Base-by-base conservation (phyloP, 2,329 filamentous ascomycete genomes). In the Leptosphaerulina australis region DNA sequence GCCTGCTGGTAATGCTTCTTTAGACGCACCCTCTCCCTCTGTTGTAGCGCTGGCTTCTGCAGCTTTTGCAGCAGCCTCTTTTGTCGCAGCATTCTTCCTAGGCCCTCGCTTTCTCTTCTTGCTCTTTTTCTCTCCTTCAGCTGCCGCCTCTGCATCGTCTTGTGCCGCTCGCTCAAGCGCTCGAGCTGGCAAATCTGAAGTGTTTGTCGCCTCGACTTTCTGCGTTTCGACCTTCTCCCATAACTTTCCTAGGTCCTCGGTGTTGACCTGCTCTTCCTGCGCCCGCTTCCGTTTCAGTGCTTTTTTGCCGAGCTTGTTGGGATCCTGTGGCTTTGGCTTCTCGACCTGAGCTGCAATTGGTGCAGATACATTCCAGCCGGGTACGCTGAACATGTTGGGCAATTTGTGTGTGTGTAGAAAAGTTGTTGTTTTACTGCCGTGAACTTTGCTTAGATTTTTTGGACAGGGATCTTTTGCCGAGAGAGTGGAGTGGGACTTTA, bases 331-430 rank as follows among this genome's bases (percentile, higher is more conserved):
- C 38, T 68, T 69, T 14, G 69, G 66, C 54, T 66, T 67, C 54
- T 81, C 77, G 14, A 78, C 81, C 74, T 96, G 90, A 22, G 84
- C 75, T 74, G 90, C 91, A 57, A 95, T 83, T 43, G 85, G 83
- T 55, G 87, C 82, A 47, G 90, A 84, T 26, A 97, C 81, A 29
- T 90, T 90, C 92, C 93, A 97, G 62, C 94, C 94, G 66, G 90
- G 89, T 22, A 97, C 92, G 8, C 91, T 87, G 73, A 97, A 97
- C 93, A 97, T 93, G 74, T n/a, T n/a, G n/a, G n/a, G n/a, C n/a
- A n/a, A 53, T 57, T 30, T 28, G 18, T 30, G 7, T 35, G 5
- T 21, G 35, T 18, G 30, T 5, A n/a, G 8, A 12, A 5, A 3
- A 24, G 18, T 4, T 22, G 24, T 14, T 14, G 22, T 15, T 30